phyloP scores from a whole-genome alignment of 2,329 filamentous ascomycete species.

The Zasmidium angulare region DNA sequence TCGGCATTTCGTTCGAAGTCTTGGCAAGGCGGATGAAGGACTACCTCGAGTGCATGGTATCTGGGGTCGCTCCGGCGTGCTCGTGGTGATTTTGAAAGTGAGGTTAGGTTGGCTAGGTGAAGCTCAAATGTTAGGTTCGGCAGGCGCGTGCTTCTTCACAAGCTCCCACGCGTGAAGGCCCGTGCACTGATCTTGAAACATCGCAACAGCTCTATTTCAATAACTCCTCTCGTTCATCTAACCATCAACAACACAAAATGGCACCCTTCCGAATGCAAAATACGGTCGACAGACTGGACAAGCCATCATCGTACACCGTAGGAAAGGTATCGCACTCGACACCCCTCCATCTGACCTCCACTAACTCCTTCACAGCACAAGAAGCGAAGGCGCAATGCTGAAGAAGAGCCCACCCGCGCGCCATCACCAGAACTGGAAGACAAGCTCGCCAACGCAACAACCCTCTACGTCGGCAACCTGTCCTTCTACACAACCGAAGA shows the following conservation, averaged over 20 bases:
- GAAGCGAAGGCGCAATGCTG: conserved; percentile 63
- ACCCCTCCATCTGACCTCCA: not conserved
- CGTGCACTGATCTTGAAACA: not conserved
- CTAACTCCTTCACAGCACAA: conserved; percentile 59
- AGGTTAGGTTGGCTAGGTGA: not conserved
- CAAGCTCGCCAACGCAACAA: conserved; percentile 82
- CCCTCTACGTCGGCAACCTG: conserved; percentile 96
- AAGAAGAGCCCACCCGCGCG: conserved; percentile 47
- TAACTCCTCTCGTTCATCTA: not conserved
- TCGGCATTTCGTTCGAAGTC: conserved; percentile 65
- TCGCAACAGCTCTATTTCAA: not conserved
- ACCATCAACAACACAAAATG: conserved; percentile 40
- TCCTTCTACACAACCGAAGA: conserved; percentile 84
- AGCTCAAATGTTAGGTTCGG: conserved; percentile 1
- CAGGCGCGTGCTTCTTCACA: not conserved
- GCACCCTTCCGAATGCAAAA: conserved; percentile 51
- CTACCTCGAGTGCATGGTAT: conserved; percentile 7
- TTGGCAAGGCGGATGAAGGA: not conserved
- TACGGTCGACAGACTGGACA: conserved; percentile 90
- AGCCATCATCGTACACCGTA: conserved; percentile 89
- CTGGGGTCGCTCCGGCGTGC: not conserved
- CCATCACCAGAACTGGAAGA: conserved; percentile 65
- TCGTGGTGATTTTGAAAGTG: not conserved
- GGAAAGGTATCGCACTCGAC: no score
- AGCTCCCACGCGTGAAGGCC: not conserved